Base-by-base conservation (phyloP, 1,284 basidiomycete genomes). In the Ceratobasidium sp. region DNA sequence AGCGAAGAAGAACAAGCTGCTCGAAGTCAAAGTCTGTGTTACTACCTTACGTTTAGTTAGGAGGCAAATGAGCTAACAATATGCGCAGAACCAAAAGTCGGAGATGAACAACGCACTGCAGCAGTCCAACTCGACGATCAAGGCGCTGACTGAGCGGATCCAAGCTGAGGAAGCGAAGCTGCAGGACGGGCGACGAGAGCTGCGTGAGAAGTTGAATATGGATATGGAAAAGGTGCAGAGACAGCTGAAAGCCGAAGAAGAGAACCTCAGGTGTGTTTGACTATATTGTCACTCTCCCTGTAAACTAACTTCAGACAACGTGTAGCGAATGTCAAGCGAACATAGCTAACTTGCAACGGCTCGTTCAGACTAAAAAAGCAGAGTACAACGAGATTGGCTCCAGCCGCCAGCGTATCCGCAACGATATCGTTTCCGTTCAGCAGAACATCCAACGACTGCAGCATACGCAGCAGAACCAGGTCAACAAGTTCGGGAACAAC, bases 401-500 rank as follows among this genome's bases (percentile, higher is more conserved):
- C 13, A 93, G 94, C 83, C 86, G 87, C 26, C 85, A 85, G 53
- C 90, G 90, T 51, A 85, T 91, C n/a, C 73, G 73, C 49, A 33
- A 53, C 10, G 60, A 56, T 26, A 77, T 77, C 18, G 10, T 7
- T 18, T 23, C 51, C 7, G 15, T 39, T 18, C 42, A 77, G 28
- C n/a, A 53, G 20, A 69, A 44, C 26, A 53, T 60, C 44, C 15
- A 67, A 23, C 71, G 53, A 20, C 46, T 49, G 6, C 80, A 81
- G 28, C 55, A 55, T 26, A 79, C 79, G n/a, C 53, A 77, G 39
- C 66, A 72, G 58, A 66, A 72, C 63, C 51, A 80, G 28, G 40
- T 78, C 20, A 78, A 78, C 26, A 46, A 89, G 2, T 95, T 91
- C 80, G 94, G 94, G 1, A 85, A 82, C 28, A 88, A 93, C 79